phyloP scores from a whole-genome alignment of 768 basidiomycete genomes.

The Omphalotus guepiniiformis region DNA sequence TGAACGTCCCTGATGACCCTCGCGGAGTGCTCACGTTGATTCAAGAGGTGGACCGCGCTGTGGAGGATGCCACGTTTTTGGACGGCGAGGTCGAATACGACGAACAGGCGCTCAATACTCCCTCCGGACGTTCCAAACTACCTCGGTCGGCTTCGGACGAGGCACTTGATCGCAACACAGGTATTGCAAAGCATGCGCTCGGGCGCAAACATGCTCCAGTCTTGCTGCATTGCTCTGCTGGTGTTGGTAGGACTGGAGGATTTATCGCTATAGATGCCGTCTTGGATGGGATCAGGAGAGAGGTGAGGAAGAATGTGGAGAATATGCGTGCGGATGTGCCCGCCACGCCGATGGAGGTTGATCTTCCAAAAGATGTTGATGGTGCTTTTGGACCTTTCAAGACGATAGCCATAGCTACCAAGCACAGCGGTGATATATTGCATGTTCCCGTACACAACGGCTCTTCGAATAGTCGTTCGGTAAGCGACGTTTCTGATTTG shows the following conservation, averaged over 20 bases:
- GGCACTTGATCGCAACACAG: slow-evolving; percentile 46
- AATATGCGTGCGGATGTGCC: no score
- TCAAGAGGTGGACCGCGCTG: slow-evolving; percentile 55
- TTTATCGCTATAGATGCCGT: slow-evolving; percentile 88
- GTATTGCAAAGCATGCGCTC: slow-evolving; percentile 50
- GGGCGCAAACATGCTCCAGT: slow-evolving; percentile 51
- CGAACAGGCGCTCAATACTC: neutral
- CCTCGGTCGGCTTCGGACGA: slow-evolving; percentile 8
- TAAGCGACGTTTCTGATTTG: no score
- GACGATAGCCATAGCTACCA: slow-evolving; percentile 6
- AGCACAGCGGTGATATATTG: slow-evolving; percentile 6
- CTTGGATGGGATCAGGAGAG: slow-evolving; percentile 67
- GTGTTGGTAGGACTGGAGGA: slow-evolving; percentile 91
- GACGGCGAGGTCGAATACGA: slow-evolving; percentile 1
- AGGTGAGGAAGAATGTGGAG: slow-evolving; percentile 34
- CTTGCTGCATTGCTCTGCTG: slow-evolving; percentile 88
- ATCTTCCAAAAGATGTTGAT: no score
- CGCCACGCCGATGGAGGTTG: no score
- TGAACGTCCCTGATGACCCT: slow-evolving; percentile 89
- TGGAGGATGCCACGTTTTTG: slow-evolving; percentile 22
- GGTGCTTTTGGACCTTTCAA: neutral
- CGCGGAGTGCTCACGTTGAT: slow-evolving; percentile 71
- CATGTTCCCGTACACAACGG: slow-evolving; percentile 8
- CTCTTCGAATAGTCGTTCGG: no score
- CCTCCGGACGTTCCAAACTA: slow-evolving; percentile 1